Base-by-base conservation (phyloP, 169 alveolate species). In the Eimeria necatrix region DNA sequence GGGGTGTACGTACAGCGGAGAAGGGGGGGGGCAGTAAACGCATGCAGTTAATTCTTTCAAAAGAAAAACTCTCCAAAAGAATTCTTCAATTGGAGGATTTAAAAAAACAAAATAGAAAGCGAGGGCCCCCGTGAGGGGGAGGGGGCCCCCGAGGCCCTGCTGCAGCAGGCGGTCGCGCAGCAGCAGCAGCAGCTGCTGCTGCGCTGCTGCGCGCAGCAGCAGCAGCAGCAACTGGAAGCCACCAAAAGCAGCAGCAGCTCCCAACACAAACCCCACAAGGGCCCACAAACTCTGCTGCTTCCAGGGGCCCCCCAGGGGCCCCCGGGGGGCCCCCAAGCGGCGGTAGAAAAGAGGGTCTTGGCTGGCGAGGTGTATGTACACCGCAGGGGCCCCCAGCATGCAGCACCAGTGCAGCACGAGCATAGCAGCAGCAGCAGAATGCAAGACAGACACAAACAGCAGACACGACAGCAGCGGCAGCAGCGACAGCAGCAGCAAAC, bases 31-130 rank as follows among this genome's bases (percentile, higher is more conserved):
- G 84, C 80, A 52, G 74, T 86, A 4, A 86, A 64, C 22, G 49
- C 84, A 49, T 9, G 85, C 94, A 46, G 91, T 91, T 71, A 91
- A 61, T 64, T 91, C 95, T 9, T 91, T 48, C 32, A 76, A 91
- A 5, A 91, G 91, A 64, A 91, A 91, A 53, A 91, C 91, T n/a
- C 92, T 46, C 93, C 94, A 94, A 56, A 94, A 85, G 61, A 73
- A 68, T 48, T 88, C 94, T 46, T 83, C 94, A 16, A 85, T 32
- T 14, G 78, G 9, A 46, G 94, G 94, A 41, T 84, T 81, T 9
- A 85, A 41, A 22, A 81, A 6, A 22, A 51, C 22, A 76, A 78
- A 94, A 64, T 84, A 94, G 73, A 68, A 4, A 3, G 76, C 88
- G 18, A 52, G 41, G 49, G 60, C 20, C n/a, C 70, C 80, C 10